Evolutionary conservation across 441 rosid genomes (phyloP), one percentile per base, ranked within the genome.

Genomic region (Brassica balearica): DNA sequence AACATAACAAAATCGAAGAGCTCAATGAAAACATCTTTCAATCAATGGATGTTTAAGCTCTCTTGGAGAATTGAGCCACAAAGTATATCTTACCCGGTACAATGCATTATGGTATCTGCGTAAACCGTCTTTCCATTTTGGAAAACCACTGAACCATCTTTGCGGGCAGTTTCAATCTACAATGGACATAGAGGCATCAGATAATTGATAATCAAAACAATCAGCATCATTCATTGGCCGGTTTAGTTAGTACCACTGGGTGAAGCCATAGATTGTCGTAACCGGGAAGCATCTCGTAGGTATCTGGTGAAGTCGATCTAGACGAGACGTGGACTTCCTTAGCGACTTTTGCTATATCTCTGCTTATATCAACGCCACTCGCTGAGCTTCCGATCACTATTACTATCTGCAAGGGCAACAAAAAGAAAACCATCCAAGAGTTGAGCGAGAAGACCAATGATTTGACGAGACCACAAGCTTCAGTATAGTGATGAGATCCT

Each of bases 261-360:
- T 93, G 97, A 74, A 85, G 80, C 97, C 98, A 90, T 60, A 91
- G 68, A 60, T 91, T 93, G 68, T 87, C 82, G 71, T 82, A 86
- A 73, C 91, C 84, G 10, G 85, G 85, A 72, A 74, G 90, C 75
- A 83, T 68, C 66, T 81, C 86, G 67, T 78, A 86, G 56, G 91
- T 84, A 56, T 81, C 88, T 5, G 62, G 81, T 48, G 80, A 81
- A 79, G 86, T 85, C n/a, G 93, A 84, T 83, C 96, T 86, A 68
- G 89, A 84, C 4, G 93, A 82, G 58, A 95, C 73, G 74, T 91
- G 96, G 32, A 95, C 97, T 85, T 92, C 96, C 84, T 87, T 93
- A 23, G 97, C 97, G 6, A 90, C 89, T 17, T 77, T 72, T 2
- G 93, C 93, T 64, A 93, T 77, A 55, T 95, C 95, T 83, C 90